phyloP scores from a whole-genome alignment of 345 rosid species.

The Alliaria petiolata region DNA sequence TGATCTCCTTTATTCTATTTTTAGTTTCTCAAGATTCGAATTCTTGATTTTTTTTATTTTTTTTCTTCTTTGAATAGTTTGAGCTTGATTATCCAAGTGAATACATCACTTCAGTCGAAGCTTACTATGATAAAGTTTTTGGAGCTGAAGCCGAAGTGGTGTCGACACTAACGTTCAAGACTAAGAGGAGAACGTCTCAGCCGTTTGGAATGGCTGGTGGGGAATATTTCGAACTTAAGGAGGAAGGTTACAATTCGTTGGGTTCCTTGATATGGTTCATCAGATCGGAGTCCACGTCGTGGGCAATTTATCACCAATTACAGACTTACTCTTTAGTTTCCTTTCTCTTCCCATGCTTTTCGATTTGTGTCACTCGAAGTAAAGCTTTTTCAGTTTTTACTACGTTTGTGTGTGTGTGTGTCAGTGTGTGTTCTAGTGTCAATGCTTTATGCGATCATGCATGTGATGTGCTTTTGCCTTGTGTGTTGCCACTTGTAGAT shows the following conservation, averaged over 20 bases:
- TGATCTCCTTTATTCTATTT: not conserved
- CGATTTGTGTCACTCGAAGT: too few relatives aligned
- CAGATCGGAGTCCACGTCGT: too few relatives aligned
- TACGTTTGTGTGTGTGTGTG: too few relatives aligned
- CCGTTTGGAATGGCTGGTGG: not conserved
- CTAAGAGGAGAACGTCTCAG: not conserved
- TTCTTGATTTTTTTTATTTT: not conserved
- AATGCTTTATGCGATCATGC: too few relatives aligned
- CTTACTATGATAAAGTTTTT: not conserved
- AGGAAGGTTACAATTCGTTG: not conserved
- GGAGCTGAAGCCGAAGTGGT: not conserved
- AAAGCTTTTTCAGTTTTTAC: too few relatives aligned
- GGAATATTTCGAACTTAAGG: not conserved
- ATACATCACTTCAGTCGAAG: not conserved
- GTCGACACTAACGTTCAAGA: not conserved
- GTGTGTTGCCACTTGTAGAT: too few relatives aligned
- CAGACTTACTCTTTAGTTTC: too few relatives aligned
- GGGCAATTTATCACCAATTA: too few relatives aligned
- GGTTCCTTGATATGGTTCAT: not conserved
- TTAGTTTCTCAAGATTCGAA: not conserved
- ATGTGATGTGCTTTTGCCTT: too few relatives aligned
- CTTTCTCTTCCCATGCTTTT: too few relatives aligned
- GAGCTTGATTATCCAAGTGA: constrained; percentile 1
- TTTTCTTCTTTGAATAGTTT: constrained; percentile 13
- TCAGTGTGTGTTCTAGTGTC: too few relatives aligned